Evolutionary conservation across 2,329 filamentous ascomycete species (phyloP).

Genomic region (Fusarium verticillioides): DNA sequence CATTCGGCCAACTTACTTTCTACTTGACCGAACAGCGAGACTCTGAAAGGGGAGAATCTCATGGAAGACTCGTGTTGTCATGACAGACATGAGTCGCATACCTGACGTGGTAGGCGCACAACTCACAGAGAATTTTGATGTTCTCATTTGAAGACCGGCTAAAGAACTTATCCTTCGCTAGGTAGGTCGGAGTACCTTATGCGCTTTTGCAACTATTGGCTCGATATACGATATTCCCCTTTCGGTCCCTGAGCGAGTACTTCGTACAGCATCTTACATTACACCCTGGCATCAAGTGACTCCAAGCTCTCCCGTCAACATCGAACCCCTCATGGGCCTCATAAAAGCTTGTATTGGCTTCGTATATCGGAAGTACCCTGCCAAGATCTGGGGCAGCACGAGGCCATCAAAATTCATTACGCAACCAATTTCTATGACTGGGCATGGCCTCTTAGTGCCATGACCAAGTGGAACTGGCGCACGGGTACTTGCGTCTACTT

Average conservation of each 20-base stretch:
- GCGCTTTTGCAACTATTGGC: conserved; percentile 1
- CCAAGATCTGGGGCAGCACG: conserved; percentile 41
- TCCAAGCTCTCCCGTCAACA: background rate
- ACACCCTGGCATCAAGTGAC: conserved; percentile 1
- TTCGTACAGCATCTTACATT: background rate
- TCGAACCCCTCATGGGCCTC: background rate
- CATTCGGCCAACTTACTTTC: conserved; percentile 13
- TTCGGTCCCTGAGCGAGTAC: background rate
- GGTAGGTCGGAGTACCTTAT: background rate
- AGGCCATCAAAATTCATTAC: conserved; percentile 34
- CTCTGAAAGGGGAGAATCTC: background rate
- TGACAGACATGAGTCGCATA: background rate
- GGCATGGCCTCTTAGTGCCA: conserved; percentile 15
- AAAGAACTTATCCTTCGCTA: background rate
- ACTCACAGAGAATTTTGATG: background rate
- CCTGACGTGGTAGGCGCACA: background rate
- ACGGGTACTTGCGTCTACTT: conserved; percentile 36
- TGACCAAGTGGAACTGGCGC: conserved; percentile 25
- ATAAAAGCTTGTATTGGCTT: conserved; percentile 35
- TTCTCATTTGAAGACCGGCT: background rate
- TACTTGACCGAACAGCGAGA: conserved; percentile 3
- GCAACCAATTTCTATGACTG: conserved; percentile 30
- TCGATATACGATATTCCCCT: background rate
- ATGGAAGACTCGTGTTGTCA: background rate
- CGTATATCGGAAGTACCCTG: conserved; percentile 31